Evolutionary conservation across 306 rosid genomes (phyloP).

Genomic region (Quercus dentata): DNA sequence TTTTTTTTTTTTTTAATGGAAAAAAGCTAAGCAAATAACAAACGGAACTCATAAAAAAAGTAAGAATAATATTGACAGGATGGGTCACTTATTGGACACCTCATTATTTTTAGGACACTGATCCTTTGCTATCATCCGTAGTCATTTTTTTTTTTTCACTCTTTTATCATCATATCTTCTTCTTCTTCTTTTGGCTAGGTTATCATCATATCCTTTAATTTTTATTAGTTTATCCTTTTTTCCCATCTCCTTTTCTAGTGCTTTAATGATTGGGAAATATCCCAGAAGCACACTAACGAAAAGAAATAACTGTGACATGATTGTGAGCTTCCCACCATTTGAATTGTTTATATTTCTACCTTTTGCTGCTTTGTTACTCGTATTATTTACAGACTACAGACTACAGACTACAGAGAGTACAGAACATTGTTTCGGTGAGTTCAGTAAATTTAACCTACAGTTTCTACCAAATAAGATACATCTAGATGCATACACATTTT

Average conservation of each 20-base stretch:
- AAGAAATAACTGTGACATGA: not conserved
- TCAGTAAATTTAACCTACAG: not conserved
- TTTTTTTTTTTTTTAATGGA: not conserved
- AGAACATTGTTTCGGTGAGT: not conserved
- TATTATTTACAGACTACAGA: not conserved
- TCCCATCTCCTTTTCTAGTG: slow-evolving; percentile 13
- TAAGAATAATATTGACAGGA: not conserved
- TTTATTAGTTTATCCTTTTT: not conserved
- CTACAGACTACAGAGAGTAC: not conserved
- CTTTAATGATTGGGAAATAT: slow-evolving; percentile 33
- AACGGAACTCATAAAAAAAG: slow-evolving; percentile 12
- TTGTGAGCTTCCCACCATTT: slow-evolving; percentile 6
- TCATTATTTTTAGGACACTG: not conserved
- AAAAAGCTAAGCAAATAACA: slow-evolving; percentile 11
- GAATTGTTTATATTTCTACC: not conserved
- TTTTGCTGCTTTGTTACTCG: not conserved
- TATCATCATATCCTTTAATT: slow-evolving; percentile 3
- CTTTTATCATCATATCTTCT: not conserved
- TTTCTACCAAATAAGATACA: not conserved
- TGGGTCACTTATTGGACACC: not conserved
- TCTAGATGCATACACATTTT: not conserved
- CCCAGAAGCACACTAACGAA: slow-evolving; percentile 2
- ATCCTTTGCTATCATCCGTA: not conserved
- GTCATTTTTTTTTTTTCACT: not conserved
- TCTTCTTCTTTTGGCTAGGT: not conserved